A percentile compares a stretch with the other conserved stretches of the same genome.
Evolutionary conservation across 176 grass and related monocot species (phyloP).

Genomic region (Oryza meridionalis): DNA sequence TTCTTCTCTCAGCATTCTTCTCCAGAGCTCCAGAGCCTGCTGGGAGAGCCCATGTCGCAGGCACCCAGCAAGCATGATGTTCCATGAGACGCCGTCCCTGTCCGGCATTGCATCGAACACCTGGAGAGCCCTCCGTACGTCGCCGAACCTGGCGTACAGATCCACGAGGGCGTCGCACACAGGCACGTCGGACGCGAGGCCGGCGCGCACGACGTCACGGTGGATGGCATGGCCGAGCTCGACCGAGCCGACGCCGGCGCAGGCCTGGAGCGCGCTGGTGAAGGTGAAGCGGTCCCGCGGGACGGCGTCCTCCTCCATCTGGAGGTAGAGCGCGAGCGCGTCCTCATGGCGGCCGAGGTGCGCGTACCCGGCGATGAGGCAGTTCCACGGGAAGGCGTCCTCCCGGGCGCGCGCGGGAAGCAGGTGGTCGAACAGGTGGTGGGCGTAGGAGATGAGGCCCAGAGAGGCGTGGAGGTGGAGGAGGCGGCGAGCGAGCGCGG

Average conservation of each 20-base stretch:
- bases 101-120: slow-evolving; percentile 53
- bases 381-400: slow-evolving; percentile 61
- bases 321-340: slow-evolving; percentile 65
- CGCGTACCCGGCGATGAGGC: slow-evolving; percentile 60
- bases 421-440: slow-evolving; percentile 70
- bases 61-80: slow-evolving; percentile 55
- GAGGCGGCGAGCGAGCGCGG: slow-evolving; percentile 38
- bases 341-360: slow-evolving; percentile 54
- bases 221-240: slow-evolving; percentile 52
- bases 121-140: slow-evolving; percentile 44
- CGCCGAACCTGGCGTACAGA: slow-evolving; percentile 64
- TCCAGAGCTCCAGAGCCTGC: slow-evolving; percentile 40
- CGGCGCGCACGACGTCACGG: slow-evolving; percentile 54
- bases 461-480: slow-evolving; percentile 51
- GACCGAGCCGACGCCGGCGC: slow-evolving; percentile 45
- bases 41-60: slow-evolving; percentile 40
- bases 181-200: slow-evolving; percentile 43
- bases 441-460: slow-evolving; percentile 61
- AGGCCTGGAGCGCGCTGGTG: slow-evolving; percentile 51
- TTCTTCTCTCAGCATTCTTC: slow-evolving; percentile 46
- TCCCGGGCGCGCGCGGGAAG: slow-evolving; percentile 37
- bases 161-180: slow-evolving; percentile 58
- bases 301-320: slow-evolving; percentile 77
- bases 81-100: slow-evolving; percentile 54
- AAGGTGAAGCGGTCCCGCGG: slow-evolving; percentile 61